Evolutionary conservation across 495 filamentous ascomycete genomes (phyloP), one percentile per base, ranked within the genome.

Genomic region (Aspergillus ostianus): DNA sequence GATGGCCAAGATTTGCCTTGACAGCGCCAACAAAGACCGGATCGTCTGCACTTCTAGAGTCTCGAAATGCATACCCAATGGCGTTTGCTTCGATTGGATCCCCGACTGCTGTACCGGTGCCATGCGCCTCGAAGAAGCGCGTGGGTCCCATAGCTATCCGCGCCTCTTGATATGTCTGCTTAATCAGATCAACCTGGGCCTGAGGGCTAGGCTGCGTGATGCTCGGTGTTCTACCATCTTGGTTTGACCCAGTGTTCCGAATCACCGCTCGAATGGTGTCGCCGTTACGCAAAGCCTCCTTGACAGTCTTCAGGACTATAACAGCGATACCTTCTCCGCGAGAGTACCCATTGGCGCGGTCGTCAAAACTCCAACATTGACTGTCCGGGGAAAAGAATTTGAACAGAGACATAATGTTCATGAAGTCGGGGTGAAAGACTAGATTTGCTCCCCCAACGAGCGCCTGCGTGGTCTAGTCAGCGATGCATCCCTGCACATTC

Each of bases 171-270:
- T 80, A 82, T 0, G 76, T 72, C 26, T 75, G 67, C 1, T 70
- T 64, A 8, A 84, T 82, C 1, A 84, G 57, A 17, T 55, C 53
- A 47, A 64, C 68, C 62, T 81, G 79, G 3, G 73, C 73, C 12
- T 70, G 57, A 9, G 47, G 50, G 49, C 67, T 82, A 2, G 80
- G 80, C 12, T 74, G 66, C 0, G 74, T 76, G 46, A 81, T 77
- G 8, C 75, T 75, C 12, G 57, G 50, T 15, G 77, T 82, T 7
- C 76, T 80, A 12, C 84, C 85, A 70, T 89, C 85, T 59, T 86
- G 72, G 18, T 77, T 77, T 20, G 51, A 46, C 1, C 60, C 69
- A 26, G 70, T 75, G 18, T 44, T 63, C 10, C 70, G 60, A 19
- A 79, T 66, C 15, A 79, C 56, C 23, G 57, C 66, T 3, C 69